Percentiles rank a stretch among this genome's conserved stretches.
phyloP scores from a whole-genome alignment of 331 rosid genomes.

The Dryas integrifolia region DNA sequence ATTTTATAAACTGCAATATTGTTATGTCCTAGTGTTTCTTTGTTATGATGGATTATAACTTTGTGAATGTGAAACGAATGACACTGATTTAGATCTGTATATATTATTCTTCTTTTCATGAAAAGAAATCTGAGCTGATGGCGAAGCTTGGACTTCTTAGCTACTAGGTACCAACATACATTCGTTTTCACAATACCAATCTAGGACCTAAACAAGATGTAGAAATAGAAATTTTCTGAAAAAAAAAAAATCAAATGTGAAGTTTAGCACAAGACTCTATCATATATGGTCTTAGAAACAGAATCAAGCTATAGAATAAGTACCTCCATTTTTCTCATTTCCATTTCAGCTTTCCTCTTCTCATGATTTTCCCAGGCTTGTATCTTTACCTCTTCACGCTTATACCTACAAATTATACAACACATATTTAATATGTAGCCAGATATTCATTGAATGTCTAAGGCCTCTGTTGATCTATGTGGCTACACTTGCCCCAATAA shows the following conservation, averaged over 20 bases:
- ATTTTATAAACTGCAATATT: not conserved
- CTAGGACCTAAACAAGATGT: not conserved
- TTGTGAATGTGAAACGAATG: not conserved
- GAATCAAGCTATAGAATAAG: conserved; percentile 3
- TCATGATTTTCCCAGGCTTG: conserved; percentile 96
- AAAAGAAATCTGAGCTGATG: conserved; percentile 6
- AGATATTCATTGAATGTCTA: not conserved
- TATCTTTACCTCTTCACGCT: conserved; percentile 91
- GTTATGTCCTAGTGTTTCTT: not conserved
- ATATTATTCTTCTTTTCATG: not conserved
- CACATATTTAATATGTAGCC: conserved; percentile 5
- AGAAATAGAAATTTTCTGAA: not conserved
- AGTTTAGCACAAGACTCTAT: not conserved
- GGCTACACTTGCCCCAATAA: not conserved
- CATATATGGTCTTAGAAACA: not conserved
- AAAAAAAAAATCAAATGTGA: not conserved
- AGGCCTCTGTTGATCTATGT: too few relatives aligned
- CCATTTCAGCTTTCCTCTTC: conserved; percentile 94
- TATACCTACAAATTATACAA: conserved; percentile 51
- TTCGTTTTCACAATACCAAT: not conserved
- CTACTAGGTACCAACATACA: not conserved
- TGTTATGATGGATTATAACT: not conserved
- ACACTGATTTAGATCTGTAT: not conserved
- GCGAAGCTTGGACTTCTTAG: not conserved
- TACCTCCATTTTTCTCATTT: conserved; percentile 95